phyloP scores from a whole-genome alignment of 257 asterid genomes.

The Plantago major region DNA sequence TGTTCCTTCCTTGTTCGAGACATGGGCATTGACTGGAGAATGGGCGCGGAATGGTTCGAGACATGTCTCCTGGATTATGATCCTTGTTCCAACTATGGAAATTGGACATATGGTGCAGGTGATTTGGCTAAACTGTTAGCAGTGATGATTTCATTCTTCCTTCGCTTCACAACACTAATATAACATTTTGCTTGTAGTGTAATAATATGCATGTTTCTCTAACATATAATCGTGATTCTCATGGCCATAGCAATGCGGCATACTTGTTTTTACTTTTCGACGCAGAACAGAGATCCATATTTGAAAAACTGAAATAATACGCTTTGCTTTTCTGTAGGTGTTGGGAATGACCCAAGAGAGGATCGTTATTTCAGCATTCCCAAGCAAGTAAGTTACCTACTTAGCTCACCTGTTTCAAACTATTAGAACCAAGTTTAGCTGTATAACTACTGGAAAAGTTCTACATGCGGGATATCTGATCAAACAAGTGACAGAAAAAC shows the following conservation, averaged over 20 bases:
- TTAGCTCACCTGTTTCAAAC: neutral
- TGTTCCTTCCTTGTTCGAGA: constrained; percentile 98
- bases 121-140: constrained; percentile 10
- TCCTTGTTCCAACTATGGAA: constrained; percentile 95
- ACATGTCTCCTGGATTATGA: constrained; percentile 88
- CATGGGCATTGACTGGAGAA: constrained; percentile 96
- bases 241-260: too few species aligned
- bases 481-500: neutral
- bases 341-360: constrained; percentile 95
- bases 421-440: neutral
- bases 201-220: neutral
- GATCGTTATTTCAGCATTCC: constrained; percentile 98
- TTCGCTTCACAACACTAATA: neutral
- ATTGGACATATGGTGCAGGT: constrained; percentile 99
- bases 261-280: too few species aligned
- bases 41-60: constrained; percentile 99
- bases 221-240: neutral
- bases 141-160: neutral
- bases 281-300: neutral
- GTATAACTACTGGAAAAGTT: neutral
- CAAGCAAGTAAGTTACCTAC: constrained; percentile 55
- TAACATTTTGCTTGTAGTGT: neutral
- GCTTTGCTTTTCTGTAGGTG: constrained; percentile 41
- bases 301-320: neutral
- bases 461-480: too few species aligned